Base-by-base conservation (phyloP, 1,284 basidiomycete species). In the Leccinum angustisporum region DNA sequence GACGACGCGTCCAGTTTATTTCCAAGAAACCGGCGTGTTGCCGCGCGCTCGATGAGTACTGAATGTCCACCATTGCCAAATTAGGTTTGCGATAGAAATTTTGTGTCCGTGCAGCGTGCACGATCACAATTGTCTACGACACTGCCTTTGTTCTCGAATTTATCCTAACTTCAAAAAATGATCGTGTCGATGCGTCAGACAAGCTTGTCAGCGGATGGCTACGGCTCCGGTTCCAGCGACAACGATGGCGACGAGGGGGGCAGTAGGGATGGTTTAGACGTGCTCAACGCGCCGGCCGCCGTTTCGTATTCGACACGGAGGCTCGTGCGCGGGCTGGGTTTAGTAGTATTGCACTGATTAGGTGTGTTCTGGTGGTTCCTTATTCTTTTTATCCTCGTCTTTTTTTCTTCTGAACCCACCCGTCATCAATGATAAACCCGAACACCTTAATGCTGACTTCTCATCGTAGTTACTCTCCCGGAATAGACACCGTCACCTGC, bases 101-200 rank as follows among this genome's bases (percentile, higher is more conserved):
- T 66, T 67, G 62, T 54, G 52, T 56, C 36, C 38, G 43, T 52
- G 31, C 25, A 18, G 40, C 13, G n/a, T 33, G 25, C 51, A 40
- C 27, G 7, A 52, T 54, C 57, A 13, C 43, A 46, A 59, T 93
- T 92, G 90, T 84, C 88, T 40, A 92, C 90, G 40, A 94, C 91
- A 34, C 86, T 98, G 60, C 91, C 93, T 43, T 84, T 97, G 54
- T 98, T 95, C 83, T 98, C 95, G 95, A 83, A 95, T 75, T 82
- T 98, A 54, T 95, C 96, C n/a, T 94, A 91, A 4, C 86, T 5
- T 86, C 85, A 40, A 92, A 87, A 75, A 86, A 88, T 61, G 89
- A 93, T 61, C 87, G 96, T 8, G 72, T 98, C 40, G 86, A 90
- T 69, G 92, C 96, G 8, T 96, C 95, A 1, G 86, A 91, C 48